Percentiles rank a stretch among this genome's conserved stretches.
Evolutionary conservation across 164 flowering plant genomes (phyloP).

Genomic region (Stephania yunnanensis): DNA sequence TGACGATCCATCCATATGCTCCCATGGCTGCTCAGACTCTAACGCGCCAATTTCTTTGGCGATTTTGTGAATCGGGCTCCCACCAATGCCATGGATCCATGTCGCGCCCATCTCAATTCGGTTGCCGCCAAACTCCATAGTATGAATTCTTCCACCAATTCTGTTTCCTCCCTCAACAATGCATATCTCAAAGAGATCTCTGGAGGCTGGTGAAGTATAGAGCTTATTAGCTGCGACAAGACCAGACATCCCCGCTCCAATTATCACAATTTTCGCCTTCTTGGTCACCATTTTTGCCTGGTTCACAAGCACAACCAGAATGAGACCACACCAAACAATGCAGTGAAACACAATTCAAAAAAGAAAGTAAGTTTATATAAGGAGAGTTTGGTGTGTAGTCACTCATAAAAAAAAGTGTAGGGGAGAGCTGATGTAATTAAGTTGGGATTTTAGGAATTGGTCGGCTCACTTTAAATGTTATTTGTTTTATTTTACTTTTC

Average conservation of each 20-base stretch:
- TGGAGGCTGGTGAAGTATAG: conserved; percentile 32
- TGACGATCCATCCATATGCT: conserved; percentile 68
- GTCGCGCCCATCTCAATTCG: conserved; percentile 91
- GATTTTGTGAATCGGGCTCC: conserved; percentile 76
- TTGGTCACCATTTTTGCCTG: conserved; percentile 46
- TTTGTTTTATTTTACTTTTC: background rate
- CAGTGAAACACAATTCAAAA: conserved; percentile 4
- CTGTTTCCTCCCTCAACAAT: conserved; percentile 80
- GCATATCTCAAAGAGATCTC: conserved; percentile 48
- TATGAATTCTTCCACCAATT: conserved; percentile 84
- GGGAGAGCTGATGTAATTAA: background rate
- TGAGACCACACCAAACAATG: background rate
- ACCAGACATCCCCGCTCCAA: conserved; percentile 95
- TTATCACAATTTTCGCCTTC: conserved; percentile 78
- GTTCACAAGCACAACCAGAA: background rate
- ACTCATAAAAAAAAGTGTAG: background rate
- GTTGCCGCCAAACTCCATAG: conserved; percentile 66
- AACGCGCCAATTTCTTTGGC: conserved; percentile 53
- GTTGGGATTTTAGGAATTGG: background rate
- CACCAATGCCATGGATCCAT: conserved; percentile 94
- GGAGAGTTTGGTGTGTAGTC: background rate
- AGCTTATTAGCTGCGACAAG: conserved; percentile 87
- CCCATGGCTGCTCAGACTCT: conserved; percentile 73
- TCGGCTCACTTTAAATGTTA: background rate
- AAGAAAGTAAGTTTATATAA: conserved; percentile 4